Percentiles rank a stretch among this genome's conserved stretches.
Evolutionary conservation across 768 basidiomycete species (phyloP).

Genomic region (Naematelia aurantialba): DNA sequence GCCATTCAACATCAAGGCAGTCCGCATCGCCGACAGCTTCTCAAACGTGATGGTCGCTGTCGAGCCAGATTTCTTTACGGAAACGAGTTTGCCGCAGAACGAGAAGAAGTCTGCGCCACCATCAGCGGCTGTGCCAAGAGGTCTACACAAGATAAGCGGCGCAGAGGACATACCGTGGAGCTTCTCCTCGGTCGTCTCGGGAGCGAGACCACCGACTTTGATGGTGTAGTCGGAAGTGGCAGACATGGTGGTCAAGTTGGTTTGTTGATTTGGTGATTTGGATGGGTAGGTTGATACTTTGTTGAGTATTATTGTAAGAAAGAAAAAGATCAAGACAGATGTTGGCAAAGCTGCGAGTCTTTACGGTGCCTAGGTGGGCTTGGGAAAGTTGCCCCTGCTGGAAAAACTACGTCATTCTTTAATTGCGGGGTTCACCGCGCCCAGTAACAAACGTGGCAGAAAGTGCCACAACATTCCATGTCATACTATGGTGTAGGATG

Average conservation of each 20-base stretch:
- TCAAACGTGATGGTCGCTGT: constrained; percentile 75
- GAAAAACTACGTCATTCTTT: background rate
- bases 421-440: no score
- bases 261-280: background rate
- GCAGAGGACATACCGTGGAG: constrained; percentile 58
- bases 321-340: background rate
- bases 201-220: constrained; percentile 64
- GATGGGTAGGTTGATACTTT: background rate
- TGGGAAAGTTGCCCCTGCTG: background rate
- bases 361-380: background rate
- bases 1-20: constrained; percentile 45
- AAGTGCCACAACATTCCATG: background rate
- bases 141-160: constrained; percentile 21
- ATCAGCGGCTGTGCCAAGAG: background rate
- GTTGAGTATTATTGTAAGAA: background rate
- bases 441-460: background rate
- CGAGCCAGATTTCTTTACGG: constrained; percentile 48
- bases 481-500: background rate
- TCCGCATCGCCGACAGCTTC: constrained; percentile 54
- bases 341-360: background rate
- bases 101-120: constrained; percentile 53
- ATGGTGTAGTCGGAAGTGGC: constrained; percentile 39
- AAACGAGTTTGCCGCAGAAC: constrained; percentile 75
- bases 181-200: constrained; percentile 63
- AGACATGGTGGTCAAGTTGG: constrained; percentile 5